Conservation (phyloP, 139 green algal genomes). For the Auxenochlorella pyrenoidosa region DNA sequence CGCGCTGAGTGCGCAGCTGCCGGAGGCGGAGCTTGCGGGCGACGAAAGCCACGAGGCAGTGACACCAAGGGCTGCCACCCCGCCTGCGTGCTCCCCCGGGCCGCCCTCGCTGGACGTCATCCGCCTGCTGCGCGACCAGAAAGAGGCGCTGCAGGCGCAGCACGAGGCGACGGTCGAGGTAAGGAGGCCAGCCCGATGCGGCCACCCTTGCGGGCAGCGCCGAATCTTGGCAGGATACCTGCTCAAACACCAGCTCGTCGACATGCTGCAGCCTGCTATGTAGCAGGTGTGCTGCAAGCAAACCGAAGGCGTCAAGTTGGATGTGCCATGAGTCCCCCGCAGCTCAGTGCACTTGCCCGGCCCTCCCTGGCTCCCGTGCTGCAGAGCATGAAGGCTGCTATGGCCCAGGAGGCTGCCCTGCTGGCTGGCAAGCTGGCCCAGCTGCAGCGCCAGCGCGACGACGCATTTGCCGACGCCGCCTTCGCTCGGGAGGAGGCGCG, state of each 20-base stretch:
- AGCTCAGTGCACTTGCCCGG: too few species aligned
- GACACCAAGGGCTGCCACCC: background rate
- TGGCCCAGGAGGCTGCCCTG: background rate
- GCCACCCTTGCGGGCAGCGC: background rate
- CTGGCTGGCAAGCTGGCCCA: background rate
- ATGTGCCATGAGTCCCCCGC: too few species aligned
- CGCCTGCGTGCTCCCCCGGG: background rate
- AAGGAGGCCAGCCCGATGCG: background rate
- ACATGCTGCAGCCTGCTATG: background rate
- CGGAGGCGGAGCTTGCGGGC: background rate
- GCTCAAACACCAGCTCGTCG: too few species aligned
- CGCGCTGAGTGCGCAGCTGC: background rate
- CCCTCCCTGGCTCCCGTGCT: background rate
- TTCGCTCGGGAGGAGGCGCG: constrained; percentile 10
- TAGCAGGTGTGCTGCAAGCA: background rate
- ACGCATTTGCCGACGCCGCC: background rate
- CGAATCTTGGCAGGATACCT: background rate
- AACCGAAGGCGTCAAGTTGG: too few species aligned
- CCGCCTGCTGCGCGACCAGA: constrained; percentile 23
- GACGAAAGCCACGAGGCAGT: background rate
- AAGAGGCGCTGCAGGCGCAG: constrained; percentile 23
- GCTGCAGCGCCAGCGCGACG: constrained; percentile 12
- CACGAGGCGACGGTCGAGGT: constrained; percentile 16
- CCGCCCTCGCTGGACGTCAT: background rate
- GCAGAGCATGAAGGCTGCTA: constrained; percentile 19